These are phyloP conservation scores for Aspergillus bertholletiae DNA, from an alignment of 495 filamentous ascomycete species.

Conservation along the genomic window DNA sequence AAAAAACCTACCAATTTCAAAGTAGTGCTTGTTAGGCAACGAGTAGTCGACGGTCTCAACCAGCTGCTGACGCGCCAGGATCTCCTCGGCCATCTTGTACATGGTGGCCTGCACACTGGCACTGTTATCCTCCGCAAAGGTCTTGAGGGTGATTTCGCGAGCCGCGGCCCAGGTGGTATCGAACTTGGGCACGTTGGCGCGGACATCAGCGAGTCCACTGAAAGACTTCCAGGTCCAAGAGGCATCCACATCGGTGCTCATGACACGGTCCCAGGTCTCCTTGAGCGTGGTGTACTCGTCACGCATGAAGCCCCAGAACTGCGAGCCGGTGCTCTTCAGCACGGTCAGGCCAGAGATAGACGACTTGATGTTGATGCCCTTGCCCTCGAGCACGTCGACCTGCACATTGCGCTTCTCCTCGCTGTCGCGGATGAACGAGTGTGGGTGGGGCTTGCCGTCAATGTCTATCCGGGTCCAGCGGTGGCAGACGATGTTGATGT, in stretches of 20 bases:
- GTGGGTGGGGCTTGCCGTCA: constrained; percentile 90
- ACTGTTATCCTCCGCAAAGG: constrained; percentile 87
- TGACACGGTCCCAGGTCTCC: constrained; percentile 91
- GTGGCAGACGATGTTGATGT: constrained; percentile 78
- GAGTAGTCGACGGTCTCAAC: constrained; percentile 74
- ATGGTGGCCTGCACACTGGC: constrained; percentile 95
- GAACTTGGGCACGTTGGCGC: constrained; percentile 61
- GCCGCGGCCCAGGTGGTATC: constrained; percentile 73
- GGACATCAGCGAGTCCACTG: constrained; percentile 61
- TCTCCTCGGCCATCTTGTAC: constrained; percentile 96
- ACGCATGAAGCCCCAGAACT: constrained; percentile 89
- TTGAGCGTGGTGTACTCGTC: constrained; percentile 89
- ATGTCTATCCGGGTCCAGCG: constrained; percentile 88
- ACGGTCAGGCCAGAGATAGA: constrained; percentile 74
- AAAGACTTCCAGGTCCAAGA: constrained; percentile 82
- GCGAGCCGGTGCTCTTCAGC: constrained; percentile 95
- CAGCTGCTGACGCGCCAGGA: constrained; percentile 69
- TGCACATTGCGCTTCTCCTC: constrained; percentile 68
- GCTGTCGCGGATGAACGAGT: constrained; percentile 90
- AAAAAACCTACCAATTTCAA: constrained; percentile 74
- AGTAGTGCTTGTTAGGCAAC: constrained; percentile 97
- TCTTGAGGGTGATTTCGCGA: constrained; percentile 79
- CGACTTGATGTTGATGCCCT: constrained; percentile 70
- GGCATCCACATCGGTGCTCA: constrained; percentile 87
- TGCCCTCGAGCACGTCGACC: constrained; percentile 47